These are phyloP conservation scores for Stylosanthes scabra DNA, from an alignment of 331 rosid genomes.

Conservation along the genomic window DNA sequence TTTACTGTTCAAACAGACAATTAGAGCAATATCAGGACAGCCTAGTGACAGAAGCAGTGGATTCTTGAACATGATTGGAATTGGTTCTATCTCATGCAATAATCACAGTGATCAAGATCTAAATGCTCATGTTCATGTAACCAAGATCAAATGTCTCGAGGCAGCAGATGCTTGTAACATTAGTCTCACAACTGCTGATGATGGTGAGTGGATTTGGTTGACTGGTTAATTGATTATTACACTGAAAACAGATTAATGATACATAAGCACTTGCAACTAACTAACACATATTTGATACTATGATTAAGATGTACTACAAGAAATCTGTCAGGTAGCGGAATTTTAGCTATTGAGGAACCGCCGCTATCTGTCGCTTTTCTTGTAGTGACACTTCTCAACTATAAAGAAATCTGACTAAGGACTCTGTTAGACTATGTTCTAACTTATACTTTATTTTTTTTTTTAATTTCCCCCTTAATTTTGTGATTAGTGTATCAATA, in stretches of 20 bases:
- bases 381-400: background rate
- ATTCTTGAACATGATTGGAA: slow-evolving; percentile 52
- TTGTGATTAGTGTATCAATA: slow-evolving; percentile 6
- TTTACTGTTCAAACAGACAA: slow-evolving; percentile 57
- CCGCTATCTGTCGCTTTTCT: too few relatives aligned
- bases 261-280: background rate
- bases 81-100: slow-evolving; percentile 36
- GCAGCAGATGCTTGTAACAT: slow-evolving; percentile 54
- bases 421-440: too few relatives aligned
- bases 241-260: background rate
- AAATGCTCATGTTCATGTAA: slow-evolving; percentile 66
- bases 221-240: background rate
- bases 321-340: too few relatives aligned
- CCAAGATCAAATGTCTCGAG: slow-evolving; percentile 52
- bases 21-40: slow-evolving; percentile 55
- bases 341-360: too few relatives aligned
- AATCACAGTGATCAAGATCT: slow-evolving; percentile 33
- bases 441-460: too few relatives aligned
- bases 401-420: background rate
- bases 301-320: too few relatives aligned
- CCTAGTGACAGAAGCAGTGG: slow-evolving; percentile 39
- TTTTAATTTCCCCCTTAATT: background rate
- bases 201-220: slow-evolving; percentile 50
- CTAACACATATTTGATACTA: too few relatives aligned
- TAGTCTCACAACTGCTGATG: slow-evolving; percentile 55